Percentiles rank a stretch among this genome's conserved stretches.
These are phyloP conservation scores for Babesia ovata DNA, from an alignment of 169 alveolate genomes.

Conservation along the genomic window DNA sequence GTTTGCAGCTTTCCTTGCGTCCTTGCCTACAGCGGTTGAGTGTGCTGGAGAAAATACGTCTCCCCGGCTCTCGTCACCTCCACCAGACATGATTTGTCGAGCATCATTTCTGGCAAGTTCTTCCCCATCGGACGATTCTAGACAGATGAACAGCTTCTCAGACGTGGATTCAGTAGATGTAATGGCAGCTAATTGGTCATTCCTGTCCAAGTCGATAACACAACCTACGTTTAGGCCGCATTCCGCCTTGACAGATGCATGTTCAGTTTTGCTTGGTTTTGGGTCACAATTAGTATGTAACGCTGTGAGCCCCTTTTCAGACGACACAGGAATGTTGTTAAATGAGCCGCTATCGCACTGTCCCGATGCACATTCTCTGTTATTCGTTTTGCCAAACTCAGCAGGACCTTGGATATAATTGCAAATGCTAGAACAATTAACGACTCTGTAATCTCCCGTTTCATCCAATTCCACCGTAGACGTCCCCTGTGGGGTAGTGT, in stretches of 20 bases:
- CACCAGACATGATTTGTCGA: too few relatives aligned
- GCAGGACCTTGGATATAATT: background rate
- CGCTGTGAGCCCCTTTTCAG: background rate
- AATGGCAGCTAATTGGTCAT: background rate
- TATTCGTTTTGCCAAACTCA: background rate
- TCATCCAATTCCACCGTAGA: slow-evolving; percentile 67
- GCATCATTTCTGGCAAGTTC: background rate
- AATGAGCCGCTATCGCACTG: background rate
- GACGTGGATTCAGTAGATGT: background rate
- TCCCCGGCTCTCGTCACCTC: too few relatives aligned
- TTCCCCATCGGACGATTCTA: slow-evolving; percentile 38
- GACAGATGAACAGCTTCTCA: background rate
- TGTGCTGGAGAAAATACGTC: too few relatives aligned
- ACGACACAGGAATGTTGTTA: background rate
- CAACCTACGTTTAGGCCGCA: background rate
- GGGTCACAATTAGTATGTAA: background rate
- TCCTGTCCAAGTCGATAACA: background rate
- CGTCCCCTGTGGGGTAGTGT: slow-evolving; percentile 64
- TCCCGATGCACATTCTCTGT: background rate
- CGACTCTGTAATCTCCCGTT: slow-evolving; percentile 33
- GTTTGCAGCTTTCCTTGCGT: too few relatives aligned
- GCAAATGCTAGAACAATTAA: background rate
- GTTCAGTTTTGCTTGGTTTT: background rate
- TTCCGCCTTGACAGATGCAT: background rate
- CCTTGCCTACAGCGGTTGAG: too few relatives aligned